Conservation (phyloP, 148 eudicot species). For the Rhododendron mucronatum region DNA sequence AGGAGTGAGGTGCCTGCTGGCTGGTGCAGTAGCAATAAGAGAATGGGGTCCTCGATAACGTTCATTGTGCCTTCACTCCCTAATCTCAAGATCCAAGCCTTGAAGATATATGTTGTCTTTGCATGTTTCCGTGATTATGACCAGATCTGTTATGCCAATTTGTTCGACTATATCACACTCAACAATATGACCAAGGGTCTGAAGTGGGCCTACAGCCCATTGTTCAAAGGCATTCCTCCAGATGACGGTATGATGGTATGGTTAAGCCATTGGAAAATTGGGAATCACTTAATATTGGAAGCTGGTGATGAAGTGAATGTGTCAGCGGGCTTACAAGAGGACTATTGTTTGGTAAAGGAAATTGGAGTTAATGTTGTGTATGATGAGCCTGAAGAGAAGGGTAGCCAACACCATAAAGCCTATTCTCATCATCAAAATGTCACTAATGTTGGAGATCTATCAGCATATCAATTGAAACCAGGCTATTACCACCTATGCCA, state of each 20-base stretch:
- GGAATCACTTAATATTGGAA: not conserved
- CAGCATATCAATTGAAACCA: not conserved
- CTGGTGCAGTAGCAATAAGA: not conserved
- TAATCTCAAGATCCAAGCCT: slow-evolving; percentile 2
- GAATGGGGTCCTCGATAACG: not conserved
- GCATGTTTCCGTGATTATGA: not conserved
- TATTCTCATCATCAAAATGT: not conserved
- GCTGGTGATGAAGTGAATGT: slow-evolving; percentile 9
- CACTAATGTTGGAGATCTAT: not conserved
- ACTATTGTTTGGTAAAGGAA: not conserved
- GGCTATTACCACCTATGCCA: not conserved
- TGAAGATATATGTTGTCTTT: not conserved
- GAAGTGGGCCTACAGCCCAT: slow-evolving; percentile 6
- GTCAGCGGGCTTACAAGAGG: not conserved
- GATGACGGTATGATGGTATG: not conserved
- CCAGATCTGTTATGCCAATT: no score
- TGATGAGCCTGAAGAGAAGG: not conserved
- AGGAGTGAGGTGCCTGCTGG: not conserved
- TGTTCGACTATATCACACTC: not conserved
- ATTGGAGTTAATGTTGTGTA: not conserved
- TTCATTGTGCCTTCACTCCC: not conserved
- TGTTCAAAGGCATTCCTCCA: not conserved
- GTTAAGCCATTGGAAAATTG: not conserved
- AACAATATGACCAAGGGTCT: not conserved
- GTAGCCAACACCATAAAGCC: not conserved